These are phyloP conservation scores for Nothophaeocryptopus gaeumannii DNA, from an alignment of 2,329 filamentous ascomycete genomes.

Conservation along the genomic window DNA sequence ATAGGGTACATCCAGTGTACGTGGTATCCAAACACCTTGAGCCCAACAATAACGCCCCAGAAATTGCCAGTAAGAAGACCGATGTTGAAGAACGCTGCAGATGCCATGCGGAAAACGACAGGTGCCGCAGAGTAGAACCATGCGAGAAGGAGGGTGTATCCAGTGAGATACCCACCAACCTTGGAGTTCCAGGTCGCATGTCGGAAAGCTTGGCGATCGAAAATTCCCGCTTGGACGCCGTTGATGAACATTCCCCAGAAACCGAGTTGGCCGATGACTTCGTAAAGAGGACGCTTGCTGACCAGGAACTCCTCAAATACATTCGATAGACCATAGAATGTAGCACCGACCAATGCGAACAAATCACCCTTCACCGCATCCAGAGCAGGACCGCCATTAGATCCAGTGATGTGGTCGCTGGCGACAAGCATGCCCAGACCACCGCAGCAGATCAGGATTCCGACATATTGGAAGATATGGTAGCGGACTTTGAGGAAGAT, in stretches of 20 bases:
- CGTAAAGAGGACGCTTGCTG: conserved; percentile 79
- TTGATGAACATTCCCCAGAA: conserved; percentile 89
- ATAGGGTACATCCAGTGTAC: conserved; percentile 94
- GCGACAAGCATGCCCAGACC: conserved; percentile 85
- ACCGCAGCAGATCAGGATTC: conserved; percentile 86
- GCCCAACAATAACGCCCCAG: conserved; percentile 92
- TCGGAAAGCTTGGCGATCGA: conserved; percentile 73
- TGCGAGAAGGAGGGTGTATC: conserved; percentile 78
- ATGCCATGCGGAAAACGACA: conserved; percentile 82
- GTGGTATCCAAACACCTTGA: conserved; percentile 74
- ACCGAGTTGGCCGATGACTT: conserved; percentile 87
- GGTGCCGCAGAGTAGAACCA: conserved; percentile 88
- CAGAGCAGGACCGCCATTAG: conserved; percentile 64
- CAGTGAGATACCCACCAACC: conserved; percentile 77
- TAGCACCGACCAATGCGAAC: conserved; percentile 84
- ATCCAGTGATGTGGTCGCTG: conserved; percentile 78
- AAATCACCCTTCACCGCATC: conserved; percentile 86
- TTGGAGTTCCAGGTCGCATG: conserved; percentile 44
- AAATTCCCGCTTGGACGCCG: conserved; percentile 84
- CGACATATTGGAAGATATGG: conserved; percentile 76
- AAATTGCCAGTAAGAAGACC: conserved; percentile 91
- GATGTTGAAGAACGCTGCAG: conserved; percentile 95
- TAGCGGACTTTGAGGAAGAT: conserved; percentile 82
- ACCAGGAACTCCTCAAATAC: conserved; percentile 94
- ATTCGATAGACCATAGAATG: conserved; percentile 87